These are phyloP conservation scores for Sporothrix schenckii DNA, from an alignment of 2,329 filamentous ascomycete species.

Conservation along the genomic window DNA sequence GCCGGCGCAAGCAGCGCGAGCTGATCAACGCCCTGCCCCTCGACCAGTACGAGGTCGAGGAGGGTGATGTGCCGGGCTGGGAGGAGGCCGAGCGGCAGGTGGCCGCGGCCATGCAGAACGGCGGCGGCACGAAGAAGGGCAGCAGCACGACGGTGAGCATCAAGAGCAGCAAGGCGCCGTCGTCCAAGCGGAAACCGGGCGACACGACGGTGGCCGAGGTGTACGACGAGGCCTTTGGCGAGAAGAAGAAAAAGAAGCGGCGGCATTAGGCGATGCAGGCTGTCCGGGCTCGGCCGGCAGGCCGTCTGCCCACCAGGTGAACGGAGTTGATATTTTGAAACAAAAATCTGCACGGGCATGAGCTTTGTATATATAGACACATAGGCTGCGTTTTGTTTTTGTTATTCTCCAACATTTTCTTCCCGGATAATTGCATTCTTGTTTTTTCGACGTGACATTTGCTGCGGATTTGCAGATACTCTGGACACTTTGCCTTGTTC, in stretches of 20 bases:
- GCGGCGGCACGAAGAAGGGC: conserved; percentile 47
- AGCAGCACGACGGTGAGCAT: conserved; percentile 72
- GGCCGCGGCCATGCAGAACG: conserved; percentile 52
- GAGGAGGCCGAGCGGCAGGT: conserved; percentile 77
- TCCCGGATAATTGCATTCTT: not conserved
- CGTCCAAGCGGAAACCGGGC: conserved; percentile 70
- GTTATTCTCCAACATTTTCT: not conserved
- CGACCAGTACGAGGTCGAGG: conserved; percentile 74
- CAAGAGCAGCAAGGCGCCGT: conserved; percentile 66
- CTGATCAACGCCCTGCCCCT: conserved; percentile 89
- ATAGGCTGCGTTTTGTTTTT: conserved; percentile 15
- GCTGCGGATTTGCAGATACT: too few species aligned
- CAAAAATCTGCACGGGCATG: not conserved
- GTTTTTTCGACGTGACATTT: not conserved
- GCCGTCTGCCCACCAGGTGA: not conserved
- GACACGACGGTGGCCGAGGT: conserved; percentile 59
- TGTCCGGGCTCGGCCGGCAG: too few species aligned
- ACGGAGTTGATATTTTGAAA: conserved; percentile 10
- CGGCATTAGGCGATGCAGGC: conserved; percentile 39
- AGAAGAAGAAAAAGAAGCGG: conserved; percentile 55
- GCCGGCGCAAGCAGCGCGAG: conserved; percentile 73
- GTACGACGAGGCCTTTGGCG: conserved; percentile 61
- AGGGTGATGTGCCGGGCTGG: conserved; percentile 63
- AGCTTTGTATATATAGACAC: conserved; percentile 27
- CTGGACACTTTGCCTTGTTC: not conserved